These are phyloP conservation scores for Yamadazyma triangularis DNA, from an alignment of 1,139 yeast species.

Conservation along the genomic window DNA sequence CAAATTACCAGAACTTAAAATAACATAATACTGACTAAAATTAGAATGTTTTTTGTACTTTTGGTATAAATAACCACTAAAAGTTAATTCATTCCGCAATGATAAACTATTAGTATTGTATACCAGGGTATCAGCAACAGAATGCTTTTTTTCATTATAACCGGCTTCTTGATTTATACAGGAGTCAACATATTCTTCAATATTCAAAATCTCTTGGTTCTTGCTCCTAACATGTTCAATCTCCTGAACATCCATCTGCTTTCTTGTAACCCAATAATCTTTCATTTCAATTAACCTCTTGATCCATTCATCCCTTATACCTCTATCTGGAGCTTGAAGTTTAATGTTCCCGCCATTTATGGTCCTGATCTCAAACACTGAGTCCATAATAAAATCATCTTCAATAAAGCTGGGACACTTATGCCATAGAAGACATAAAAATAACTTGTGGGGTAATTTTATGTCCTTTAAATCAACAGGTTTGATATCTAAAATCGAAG, in stretches of 20 bases:
- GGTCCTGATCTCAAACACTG: slow-evolving; percentile 52
- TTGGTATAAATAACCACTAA: slow-evolving; percentile 62
- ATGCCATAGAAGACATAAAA: slow-evolving; percentile 46
- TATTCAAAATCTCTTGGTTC: slow-evolving; percentile 45
- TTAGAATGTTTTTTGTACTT: slow-evolving; percentile 67
- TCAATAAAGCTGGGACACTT: slow-evolving; percentile 15
- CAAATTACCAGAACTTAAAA: slow-evolving; percentile 67
- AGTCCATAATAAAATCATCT: slow-evolving; percentile 32
- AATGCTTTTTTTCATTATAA: slow-evolving; percentile 52
- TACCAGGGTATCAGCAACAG: slow-evolving; percentile 48
- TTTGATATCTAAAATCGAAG: slow-evolving; percentile 38
- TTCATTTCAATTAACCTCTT: slow-evolving; percentile 37
- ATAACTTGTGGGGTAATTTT: slow-evolving; percentile 26
- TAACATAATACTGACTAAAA: slow-evolving; percentile 56
- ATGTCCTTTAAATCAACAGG: slow-evolving; percentile 24
- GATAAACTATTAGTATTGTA: slow-evolving; percentile 57
- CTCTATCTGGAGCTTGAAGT: slow-evolving; percentile 52
- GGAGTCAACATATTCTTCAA: slow-evolving; percentile 58
- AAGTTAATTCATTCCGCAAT: slow-evolving; percentile 53
- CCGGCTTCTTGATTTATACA: slow-evolving; percentile 46
- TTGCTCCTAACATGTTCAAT: slow-evolving; percentile 34
- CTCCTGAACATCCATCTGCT: slow-evolving; percentile 36
- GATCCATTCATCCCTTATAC: slow-evolving; percentile 65
- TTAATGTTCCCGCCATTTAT: slow-evolving; percentile 43
- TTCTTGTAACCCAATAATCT: slow-evolving; percentile 57